Conservation (phyloP, 2,329 filamentous ascomycete genomes). For the Exutisphaerella laricina region DNA sequence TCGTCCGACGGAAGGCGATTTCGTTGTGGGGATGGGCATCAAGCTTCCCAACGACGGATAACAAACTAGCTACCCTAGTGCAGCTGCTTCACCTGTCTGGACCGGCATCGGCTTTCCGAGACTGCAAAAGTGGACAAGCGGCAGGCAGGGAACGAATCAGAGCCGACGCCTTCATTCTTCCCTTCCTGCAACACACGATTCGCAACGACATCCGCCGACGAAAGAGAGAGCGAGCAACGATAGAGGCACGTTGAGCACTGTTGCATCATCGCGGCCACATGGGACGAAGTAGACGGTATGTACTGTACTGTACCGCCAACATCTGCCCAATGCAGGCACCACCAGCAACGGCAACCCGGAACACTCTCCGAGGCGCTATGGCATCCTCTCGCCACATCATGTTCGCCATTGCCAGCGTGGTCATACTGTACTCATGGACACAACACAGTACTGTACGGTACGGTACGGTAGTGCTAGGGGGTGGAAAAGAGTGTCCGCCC, state of each 20-base stretch:
- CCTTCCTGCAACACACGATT: neutral
- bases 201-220: neutral
- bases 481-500: too few relatives aligned
- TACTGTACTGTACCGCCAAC: too few relatives aligned
- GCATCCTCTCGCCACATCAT: too few relatives aligned
- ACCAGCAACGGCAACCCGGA: too few relatives aligned
- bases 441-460: too few relatives aligned
- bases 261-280: neutral
- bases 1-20: too few relatives aligned
- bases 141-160: neutral
- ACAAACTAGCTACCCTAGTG: neutral
- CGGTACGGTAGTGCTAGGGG: too few relatives aligned
- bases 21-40: conserved; percentile 1
- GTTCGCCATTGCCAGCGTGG: too few relatives aligned
- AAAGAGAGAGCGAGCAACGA: neutral
- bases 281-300: too few relatives aligned
- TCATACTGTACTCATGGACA: too few relatives aligned
- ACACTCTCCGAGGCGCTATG: too few relatives aligned
- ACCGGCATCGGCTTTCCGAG: neutral
- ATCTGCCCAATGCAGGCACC: too few relatives aligned
- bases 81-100: neutral
- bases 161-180: neutral
- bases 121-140: neutral
- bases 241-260: neutral
- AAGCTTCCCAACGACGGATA: conserved; percentile 5